Evolutionary conservation across 2,329 filamentous ascomycete genomes (phyloP).

Genomic region (Colletotrichum sublineola): DNA sequence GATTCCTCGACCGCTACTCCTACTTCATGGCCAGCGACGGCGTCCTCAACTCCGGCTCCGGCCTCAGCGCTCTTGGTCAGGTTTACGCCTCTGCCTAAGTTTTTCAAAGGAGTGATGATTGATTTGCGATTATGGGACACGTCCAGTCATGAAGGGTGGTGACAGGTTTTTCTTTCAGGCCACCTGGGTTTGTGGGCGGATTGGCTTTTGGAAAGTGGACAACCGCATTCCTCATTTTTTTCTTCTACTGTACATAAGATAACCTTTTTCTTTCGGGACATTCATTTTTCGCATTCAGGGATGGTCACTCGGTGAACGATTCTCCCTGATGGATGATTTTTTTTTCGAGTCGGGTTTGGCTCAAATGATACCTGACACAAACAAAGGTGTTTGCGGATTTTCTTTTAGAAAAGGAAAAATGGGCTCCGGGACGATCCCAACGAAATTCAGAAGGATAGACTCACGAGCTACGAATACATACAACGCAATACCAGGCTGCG

Average conservation of each 20-base stretch:
- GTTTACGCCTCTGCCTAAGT: slow-evolving; percentile 59
- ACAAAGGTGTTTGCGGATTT: slow-evolving; percentile 40
- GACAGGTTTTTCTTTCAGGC: slow-evolving; percentile 3
- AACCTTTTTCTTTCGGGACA: slow-evolving; percentile 40
- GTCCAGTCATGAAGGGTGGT: not conserved
- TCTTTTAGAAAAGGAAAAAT: slow-evolving; percentile 29
- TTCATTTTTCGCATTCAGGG: slow-evolving; percentile 42
- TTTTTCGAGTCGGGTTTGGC: slow-evolving; percentile 33
- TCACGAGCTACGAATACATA: slow-evolving; percentile 46
- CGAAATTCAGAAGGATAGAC: slow-evolving; percentile 44
- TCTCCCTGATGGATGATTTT: slow-evolving; percentile 39
- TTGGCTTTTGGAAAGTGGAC: not conserved
- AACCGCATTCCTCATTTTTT: slow-evolving; percentile 32
- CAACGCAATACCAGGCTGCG: slow-evolving; percentile 40
- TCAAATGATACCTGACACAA: slow-evolving; percentile 38
- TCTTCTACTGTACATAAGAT: slow-evolving; percentile 55
- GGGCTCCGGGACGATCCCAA: slow-evolving; percentile 38
- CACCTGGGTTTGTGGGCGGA: slow-evolving; percentile 10
- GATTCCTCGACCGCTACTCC: slow-evolving; percentile 68
- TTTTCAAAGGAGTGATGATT: not conserved
- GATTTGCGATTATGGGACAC: slow-evolving; percentile 19
- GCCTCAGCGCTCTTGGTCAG: slow-evolving; percentile 62
- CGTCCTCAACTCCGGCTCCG: slow-evolving; percentile 56
- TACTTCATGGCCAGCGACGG: slow-evolving; percentile 67
- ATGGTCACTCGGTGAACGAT: slow-evolving; percentile 41